Evolutionary conservation across 345 rosid genomes (phyloP), one percentile per base, ranked within the genome.

Genomic region (Salix arbutifolia): DNA sequence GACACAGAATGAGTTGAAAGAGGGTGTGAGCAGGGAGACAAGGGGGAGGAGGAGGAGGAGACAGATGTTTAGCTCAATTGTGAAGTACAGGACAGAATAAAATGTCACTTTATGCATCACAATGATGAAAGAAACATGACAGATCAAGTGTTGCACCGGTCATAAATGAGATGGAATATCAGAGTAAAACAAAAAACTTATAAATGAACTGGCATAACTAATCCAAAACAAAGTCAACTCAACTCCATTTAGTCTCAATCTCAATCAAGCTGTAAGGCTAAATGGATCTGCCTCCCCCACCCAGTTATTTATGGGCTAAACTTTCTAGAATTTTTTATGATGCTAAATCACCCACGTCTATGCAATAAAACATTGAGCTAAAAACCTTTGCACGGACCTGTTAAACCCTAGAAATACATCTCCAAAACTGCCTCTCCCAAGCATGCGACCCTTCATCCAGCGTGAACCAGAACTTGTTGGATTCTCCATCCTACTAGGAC

Each of bases 401-500:
- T 91, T 90, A 80, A 91, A 88, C 58, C 93, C 96, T 73, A 87
- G 87, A 84, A 83, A 91, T 50, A 91, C 96, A 18, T 91, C 90
- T 74, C 96, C 96, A 85, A 91, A 91, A 60, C 91, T 90, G 85
- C 96, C 96, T 86, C 92, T 85, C 78, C 96, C 96, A 25, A 91
- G 84, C 62, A 90, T 79, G 74, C 86, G 90, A 56, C 96, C 96
- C 78, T 91, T 91, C 79, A 90, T 88, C 92, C 92, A 91, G 65
- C 88, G 86, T 70, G 93, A 85, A 52, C 86, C 88, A 14, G 86
- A 88, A 81, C 91, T 91, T 25, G 81, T 71, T 14, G 94, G 90
- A 80, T 87, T 92, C 79, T 93, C 99, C 71, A 91, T 84, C 77
- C 96, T 90, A 52, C 90, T 92, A 69, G 99, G 98, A 89, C 99